These are phyloP conservation scores for Abeoforma whisleri DNA, from an alignment of 78 protist genomes.

Conservation along the genomic window DNA sequence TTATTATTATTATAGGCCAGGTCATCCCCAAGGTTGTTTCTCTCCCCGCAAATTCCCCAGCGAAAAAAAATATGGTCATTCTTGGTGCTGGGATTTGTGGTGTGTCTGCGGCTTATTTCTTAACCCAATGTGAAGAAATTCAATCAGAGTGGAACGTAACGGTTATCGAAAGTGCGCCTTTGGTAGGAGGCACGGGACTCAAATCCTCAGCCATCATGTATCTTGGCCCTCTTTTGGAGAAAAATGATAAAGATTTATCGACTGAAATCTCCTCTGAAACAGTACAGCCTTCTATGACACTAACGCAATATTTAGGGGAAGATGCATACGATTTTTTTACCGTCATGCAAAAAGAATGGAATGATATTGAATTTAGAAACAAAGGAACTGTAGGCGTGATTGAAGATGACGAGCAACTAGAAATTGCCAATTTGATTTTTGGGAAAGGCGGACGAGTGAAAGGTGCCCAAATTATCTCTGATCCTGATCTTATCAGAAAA, in stretches of 20 bases:
- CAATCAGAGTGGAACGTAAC: neutral
- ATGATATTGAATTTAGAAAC: constrained; percentile 9
- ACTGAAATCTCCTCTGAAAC: neutral
- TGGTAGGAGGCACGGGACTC: constrained; percentile 10
- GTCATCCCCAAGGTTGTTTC: no score
- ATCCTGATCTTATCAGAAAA: neutral
- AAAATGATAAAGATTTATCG: no score
- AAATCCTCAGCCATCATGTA: constrained; percentile 15
- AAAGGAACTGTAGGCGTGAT: constrained; percentile 2
- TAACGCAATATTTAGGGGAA: neutral
- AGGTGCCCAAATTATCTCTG: constrained; percentile 14
- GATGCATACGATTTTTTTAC: constrained; percentile 1
- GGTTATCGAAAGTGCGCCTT: neutral
- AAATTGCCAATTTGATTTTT: neutral
- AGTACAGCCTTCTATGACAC: constrained; percentile 4
- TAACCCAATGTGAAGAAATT: no score
- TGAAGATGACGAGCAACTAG: constrained; percentile 10
- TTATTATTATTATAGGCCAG: no score
- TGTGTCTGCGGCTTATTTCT: constrained; percentile 8
- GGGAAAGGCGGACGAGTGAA: neutral
- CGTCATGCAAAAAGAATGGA: constrained; percentile 8
- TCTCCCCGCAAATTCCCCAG: neutral
- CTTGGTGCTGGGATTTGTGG: constrained; percentile 15
- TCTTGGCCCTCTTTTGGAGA: constrained; percentile 6
- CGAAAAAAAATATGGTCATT: constrained; percentile 1